A percentile compares a stretch with the other conserved stretches of the same genome.
phyloP scores from a whole-genome alignment of 768 basidiomycete species.

The Lyophyllum decastes region DNA sequence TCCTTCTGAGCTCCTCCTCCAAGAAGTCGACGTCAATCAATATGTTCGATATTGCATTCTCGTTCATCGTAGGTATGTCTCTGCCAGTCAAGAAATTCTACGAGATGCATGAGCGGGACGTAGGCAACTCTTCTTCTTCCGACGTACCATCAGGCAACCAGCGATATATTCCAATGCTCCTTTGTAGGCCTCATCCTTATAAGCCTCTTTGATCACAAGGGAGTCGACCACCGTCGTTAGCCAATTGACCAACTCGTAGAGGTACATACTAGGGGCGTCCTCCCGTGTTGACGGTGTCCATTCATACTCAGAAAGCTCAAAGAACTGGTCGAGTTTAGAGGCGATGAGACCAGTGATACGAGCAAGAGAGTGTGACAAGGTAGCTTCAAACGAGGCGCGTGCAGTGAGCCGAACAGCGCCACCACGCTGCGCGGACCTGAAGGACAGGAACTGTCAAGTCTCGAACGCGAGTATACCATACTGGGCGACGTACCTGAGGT shows the following conservation, averaged over 20 bases:
- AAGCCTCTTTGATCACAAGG: constrained; percentile 75
- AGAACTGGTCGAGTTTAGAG: constrained; percentile 93
- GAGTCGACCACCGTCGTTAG: constrained; percentile 94
- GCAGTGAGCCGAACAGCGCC: constrained; percentile 75
- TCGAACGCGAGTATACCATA: background rate
- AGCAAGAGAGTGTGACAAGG: constrained; percentile 66
- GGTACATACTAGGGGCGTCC: constrained; percentile 86
- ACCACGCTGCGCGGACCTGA: constrained; percentile 80
- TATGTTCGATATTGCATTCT: constrained; percentile 86
- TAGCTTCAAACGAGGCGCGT: constrained; percentile 63
- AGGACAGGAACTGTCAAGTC: constrained; percentile 1
- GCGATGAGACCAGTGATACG: constrained; percentile 84
- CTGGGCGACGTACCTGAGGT: constrained; percentile 58
- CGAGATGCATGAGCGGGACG: background rate
- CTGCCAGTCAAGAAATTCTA: constrained; percentile 81
- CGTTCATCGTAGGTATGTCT: constrained; percentile 79
- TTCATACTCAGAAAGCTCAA: constrained; percentile 92
- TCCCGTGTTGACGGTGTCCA: constrained; percentile 81
- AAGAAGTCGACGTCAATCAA: constrained; percentile 86
- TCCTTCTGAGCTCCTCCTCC: constrained; percentile 80
- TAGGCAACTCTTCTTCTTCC: background rate
- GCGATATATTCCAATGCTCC: constrained; percentile 89
- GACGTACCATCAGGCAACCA: constrained; percentile 81
- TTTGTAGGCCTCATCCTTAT: constrained; percentile 89
- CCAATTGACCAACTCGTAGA: constrained; percentile 96